Conservation (phyloP, 495 filamentous ascomycete genomes). For the Tuber aestivum region DNA sequence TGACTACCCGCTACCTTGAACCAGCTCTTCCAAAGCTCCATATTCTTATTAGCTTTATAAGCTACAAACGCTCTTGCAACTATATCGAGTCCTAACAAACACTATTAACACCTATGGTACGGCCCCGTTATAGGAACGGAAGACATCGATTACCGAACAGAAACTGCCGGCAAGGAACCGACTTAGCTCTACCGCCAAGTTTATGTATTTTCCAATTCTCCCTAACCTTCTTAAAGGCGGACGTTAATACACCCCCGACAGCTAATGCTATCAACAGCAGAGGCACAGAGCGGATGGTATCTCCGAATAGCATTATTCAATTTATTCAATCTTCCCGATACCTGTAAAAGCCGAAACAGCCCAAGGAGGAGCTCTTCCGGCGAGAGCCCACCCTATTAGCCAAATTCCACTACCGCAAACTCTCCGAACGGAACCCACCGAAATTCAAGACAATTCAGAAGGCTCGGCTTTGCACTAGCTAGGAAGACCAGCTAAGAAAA, state of each 20-base stretch:
- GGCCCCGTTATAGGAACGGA: not conserved
- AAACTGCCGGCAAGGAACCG: not conserved
- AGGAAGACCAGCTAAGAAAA: not conserved
- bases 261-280: conserved; percentile 10
- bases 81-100: conserved; percentile 56
- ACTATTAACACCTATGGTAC: not conserved
- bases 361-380: not conserved
- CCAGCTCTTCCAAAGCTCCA: conserved; percentile 55
- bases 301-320: conserved; percentile 26
- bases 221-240: conserved; percentile 35
- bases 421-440: not conserved
- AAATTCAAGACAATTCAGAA: not conserved
- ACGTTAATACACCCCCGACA: conserved; percentile 14
- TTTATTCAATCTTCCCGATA: not conserved
- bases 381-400: too few relatives aligned
- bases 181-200: conserved; percentile 45
- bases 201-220: conserved; percentile 46
- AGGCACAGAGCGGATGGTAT: conserved; percentile 8
- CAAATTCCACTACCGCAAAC: too few relatives aligned
- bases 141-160: not conserved
- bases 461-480: not conserved
- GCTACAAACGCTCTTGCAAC: conserved; percentile 51
- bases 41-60: conserved; percentile 50
- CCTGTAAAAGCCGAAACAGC: not conserved
- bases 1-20: conserved; percentile 46